phyloP scores from a whole-genome alignment of 73 alveolate genomes.

The Paramecium bursaria region DNA sequence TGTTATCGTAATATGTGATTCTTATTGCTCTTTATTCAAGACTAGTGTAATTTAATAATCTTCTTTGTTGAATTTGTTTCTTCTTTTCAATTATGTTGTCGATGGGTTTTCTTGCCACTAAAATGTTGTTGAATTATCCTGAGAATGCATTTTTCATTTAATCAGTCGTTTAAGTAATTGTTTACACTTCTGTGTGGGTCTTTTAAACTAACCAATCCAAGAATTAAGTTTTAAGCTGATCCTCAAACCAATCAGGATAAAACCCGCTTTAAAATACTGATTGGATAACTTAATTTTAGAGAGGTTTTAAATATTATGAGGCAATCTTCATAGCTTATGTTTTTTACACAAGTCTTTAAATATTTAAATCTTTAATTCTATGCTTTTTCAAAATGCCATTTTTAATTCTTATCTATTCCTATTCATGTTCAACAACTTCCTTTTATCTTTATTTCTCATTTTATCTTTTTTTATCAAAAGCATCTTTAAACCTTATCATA shows the following conservation, averaged over 20 bases:
- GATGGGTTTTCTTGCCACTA: not conserved
- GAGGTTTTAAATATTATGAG: conserved; percentile 70
- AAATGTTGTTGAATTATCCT: not conserved
- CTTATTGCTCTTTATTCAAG: conserved; percentile 50
- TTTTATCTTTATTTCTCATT: conserved; percentile 86
- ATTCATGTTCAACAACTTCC: conserved; percentile 78
- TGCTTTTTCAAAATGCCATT: conserved; percentile 72
- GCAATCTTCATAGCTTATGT: conserved; percentile 80
- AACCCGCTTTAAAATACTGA: conserved; percentile 70
- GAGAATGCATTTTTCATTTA: conserved; percentile 35
- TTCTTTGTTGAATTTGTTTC: conserved; percentile 27
- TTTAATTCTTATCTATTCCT: conserved; percentile 77
- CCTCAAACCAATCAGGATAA: conserved; percentile 78
- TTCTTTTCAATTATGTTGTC: conserved; percentile 55
- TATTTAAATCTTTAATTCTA: conserved; percentile 72
- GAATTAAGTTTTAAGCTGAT: conserved; percentile 76
- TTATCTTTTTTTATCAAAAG: conserved; percentile 83
- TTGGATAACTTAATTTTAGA: conserved; percentile 67
- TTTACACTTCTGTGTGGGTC: conserved; percentile 73
- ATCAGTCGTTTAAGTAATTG: conserved; percentile 34
- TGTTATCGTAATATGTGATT: conserved; percentile 22
- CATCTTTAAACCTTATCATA: conserved; percentile 88
- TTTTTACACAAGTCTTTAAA: conserved; percentile 72
- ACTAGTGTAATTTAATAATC: conserved; percentile 59
- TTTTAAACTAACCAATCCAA: conserved; percentile 79